Conservation (phyloP, 2,329 filamentous ascomycete genomes). For the Aspergillus hiratsukae region DNA sequence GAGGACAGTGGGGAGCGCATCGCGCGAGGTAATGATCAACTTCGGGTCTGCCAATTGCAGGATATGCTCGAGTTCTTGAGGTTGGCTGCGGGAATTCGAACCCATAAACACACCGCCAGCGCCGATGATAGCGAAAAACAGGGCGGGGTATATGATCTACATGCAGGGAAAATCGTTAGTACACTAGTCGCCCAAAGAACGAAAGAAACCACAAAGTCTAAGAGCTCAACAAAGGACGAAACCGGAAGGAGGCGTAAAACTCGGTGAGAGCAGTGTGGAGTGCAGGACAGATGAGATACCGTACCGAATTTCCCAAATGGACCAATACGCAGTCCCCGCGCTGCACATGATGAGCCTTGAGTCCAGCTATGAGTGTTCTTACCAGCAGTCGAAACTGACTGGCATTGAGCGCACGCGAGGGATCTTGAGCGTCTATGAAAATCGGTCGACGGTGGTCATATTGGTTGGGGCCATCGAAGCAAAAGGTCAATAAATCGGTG, state of each 20-base stretch:
- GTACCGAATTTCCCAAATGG: slow-evolving; percentile 40
- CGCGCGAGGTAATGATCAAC: slow-evolving; percentile 42
- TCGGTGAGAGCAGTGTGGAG: slow-evolving; percentile 7
- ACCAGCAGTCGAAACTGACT: slow-evolving; percentile 32
- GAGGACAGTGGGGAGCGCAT: slow-evolving; percentile 35
- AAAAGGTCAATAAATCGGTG: slow-evolving; percentile 41
- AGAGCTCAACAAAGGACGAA: background rate
- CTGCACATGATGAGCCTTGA: slow-evolving; percentile 35
- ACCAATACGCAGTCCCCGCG: slow-evolving; percentile 42
- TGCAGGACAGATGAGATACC: slow-evolving; percentile 17
- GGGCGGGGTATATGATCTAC: slow-evolving; percentile 37
- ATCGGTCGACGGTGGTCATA: slow-evolving; percentile 37
- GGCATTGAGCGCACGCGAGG: slow-evolving; percentile 33
- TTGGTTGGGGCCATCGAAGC: slow-evolving; percentile 31
- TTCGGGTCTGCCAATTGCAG: slow-evolving; percentile 42
- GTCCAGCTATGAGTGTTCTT: slow-evolving; percentile 37
- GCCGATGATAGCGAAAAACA: slow-evolving; percentile 40
- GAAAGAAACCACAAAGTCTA: background rate
- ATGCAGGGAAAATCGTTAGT: background rate
- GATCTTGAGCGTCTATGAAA: slow-evolving; percentile 41
- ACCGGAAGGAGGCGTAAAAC: slow-evolving; percentile 1
- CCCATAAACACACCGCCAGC: slow-evolving; percentile 48
- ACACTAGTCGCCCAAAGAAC: slow-evolving; percentile 11
- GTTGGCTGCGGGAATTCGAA: slow-evolving; percentile 47
- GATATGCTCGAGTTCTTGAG: slow-evolving; percentile 46